A percentile compares a stretch with the other conserved stretches of the same genome.
These are phyloP conservation scores for Cyclotella sp. DNA, from an alignment of 108 stramenopile genomes.

Conservation along the genomic window DNA sequence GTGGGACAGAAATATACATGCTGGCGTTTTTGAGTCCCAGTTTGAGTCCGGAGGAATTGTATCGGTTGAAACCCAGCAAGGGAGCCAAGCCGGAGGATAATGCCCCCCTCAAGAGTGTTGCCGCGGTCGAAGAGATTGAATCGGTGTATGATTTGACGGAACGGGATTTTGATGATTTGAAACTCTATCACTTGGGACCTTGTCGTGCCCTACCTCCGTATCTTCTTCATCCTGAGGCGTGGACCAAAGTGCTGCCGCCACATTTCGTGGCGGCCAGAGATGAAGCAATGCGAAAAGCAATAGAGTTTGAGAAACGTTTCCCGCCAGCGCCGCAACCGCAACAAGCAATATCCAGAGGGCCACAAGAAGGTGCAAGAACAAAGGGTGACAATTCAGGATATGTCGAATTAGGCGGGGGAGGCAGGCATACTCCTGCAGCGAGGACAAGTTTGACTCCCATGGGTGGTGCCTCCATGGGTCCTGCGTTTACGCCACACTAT, in stretches of 20 bases:
- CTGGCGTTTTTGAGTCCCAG: constrained; percentile 83
- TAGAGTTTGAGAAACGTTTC: constrained; percentile 57
- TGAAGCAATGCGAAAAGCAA: constrained; percentile 69
- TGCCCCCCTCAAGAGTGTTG: constrained; percentile 63
- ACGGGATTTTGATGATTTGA: constrained; percentile 87
- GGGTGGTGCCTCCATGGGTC: not conserved
- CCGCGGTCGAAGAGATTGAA: constrained; percentile 80
- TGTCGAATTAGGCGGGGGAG: constrained; percentile 47
- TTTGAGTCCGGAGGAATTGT: constrained; percentile 82
- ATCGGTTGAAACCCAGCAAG: constrained; percentile 59
- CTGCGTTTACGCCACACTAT: constrained; percentile 20
- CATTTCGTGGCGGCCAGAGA: constrained; percentile 77
- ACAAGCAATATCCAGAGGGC: constrained; percentile 2
- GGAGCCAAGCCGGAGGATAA: constrained; percentile 34
- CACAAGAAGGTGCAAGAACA: constrained; percentile 15
- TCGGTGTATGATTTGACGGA: constrained; percentile 83
- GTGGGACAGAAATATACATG: constrained; percentile 88
- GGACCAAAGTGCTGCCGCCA: constrained; percentile 85
- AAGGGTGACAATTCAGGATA: constrained; percentile 41
- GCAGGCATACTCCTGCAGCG: constrained; percentile 18
- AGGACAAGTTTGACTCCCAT: constrained; percentile 17
- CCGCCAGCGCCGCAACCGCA: constrained; percentile 31
- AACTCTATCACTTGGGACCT: constrained; percentile 87
- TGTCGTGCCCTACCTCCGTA: constrained; percentile 85
- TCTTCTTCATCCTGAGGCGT: constrained; percentile 79